These are phyloP conservation scores for Gaeumannomyces tritici DNA, from an alignment of 2,329 filamentous ascomycete genomes.

Conservation along the genomic window DNA sequence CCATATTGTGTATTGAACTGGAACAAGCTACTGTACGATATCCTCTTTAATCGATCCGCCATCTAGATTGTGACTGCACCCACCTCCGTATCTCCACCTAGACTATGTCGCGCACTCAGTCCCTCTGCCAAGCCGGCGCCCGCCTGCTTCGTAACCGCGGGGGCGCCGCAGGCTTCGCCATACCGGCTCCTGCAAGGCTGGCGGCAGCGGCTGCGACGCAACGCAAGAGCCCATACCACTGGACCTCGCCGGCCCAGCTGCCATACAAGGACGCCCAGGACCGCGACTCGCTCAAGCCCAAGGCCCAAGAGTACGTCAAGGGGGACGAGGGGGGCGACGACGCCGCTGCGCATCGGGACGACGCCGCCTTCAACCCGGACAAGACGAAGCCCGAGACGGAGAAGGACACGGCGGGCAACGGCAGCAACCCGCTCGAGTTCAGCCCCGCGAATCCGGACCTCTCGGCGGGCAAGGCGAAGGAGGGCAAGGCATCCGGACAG, in stretches of 20 bases:
- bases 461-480: slow-evolving; percentile 26
- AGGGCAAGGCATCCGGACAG: slow-evolving; percentile 18
- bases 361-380: slow-evolving; percentile 59
- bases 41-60: too few relatives aligned
- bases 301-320: slow-evolving; percentile 57
- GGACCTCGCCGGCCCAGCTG: slow-evolving; percentile 13
- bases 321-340: slow-evolving; percentile 49
- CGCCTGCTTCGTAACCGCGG: background rate
- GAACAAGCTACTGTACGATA: too few relatives aligned
- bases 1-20: background rate
- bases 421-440: slow-evolving; percentile 26
- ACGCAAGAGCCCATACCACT: slow-evolving; percentile 20
- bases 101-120: background rate
- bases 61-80: too few relatives aligned
- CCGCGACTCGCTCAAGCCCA: slow-evolving; percentile 54
- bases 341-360: slow-evolving; percentile 39
- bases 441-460: slow-evolving; percentile 35
- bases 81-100: background rate
- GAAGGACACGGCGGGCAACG: slow-evolving; percentile 29
- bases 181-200: background rate
- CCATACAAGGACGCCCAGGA: slow-evolving; percentile 45
- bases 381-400: slow-evolving; percentile 59
- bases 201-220: background rate
- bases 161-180: background rate
- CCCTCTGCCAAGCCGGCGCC: background rate